A percentile compares a stretch with the other conserved stretches of the same genome.
Conservation (phyloP, 441 rosid species). For the Croton laevigatus region DNA sequence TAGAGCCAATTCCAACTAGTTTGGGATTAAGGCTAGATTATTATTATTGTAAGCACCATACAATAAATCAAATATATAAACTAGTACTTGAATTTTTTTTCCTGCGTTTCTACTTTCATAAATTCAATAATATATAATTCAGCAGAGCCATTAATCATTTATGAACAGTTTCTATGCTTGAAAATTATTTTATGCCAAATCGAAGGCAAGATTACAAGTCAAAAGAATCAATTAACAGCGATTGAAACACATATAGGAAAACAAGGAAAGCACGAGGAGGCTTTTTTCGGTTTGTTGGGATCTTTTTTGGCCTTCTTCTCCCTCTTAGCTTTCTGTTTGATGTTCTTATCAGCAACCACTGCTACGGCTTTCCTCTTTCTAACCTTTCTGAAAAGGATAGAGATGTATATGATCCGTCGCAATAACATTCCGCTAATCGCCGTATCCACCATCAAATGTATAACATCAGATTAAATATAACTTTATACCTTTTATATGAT, state of each 20-base stretch:
- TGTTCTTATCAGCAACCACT: conserved; percentile 33
- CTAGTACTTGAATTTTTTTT: no score
- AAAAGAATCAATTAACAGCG: not conserved
- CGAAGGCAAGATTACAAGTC: not conserved
- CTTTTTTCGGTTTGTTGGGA: conserved; percentile 92
- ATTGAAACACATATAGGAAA: conserved; percentile 55
- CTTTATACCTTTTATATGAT: not conserved
- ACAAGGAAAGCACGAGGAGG: conserved; percentile 98
- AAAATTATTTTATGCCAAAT: no score
- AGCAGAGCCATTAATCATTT: no score
- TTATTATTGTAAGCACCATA: no score
- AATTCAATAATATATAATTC: no score
- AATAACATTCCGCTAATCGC: conserved; percentile 17
- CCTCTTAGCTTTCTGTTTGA: conserved; percentile 35
- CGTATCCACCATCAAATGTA: conserved; percentile 18
- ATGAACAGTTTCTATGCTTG: no score
- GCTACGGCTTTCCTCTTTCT: conserved; percentile 82
- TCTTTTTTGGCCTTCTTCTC: conserved; percentile 66
- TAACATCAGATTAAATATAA: conserved; percentile 16
- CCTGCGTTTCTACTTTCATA: no score
- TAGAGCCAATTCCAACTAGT: no score
- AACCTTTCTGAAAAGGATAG: conserved; percentile 51
- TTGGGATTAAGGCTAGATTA: no score
- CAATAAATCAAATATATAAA: no score
- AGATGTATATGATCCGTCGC: conserved; percentile 21